Evolutionary conservation across 495 filamentous ascomycete species (phyloP), one percentile per base, ranked within the genome.

Genomic region (Penicillium pulvis): DNA sequence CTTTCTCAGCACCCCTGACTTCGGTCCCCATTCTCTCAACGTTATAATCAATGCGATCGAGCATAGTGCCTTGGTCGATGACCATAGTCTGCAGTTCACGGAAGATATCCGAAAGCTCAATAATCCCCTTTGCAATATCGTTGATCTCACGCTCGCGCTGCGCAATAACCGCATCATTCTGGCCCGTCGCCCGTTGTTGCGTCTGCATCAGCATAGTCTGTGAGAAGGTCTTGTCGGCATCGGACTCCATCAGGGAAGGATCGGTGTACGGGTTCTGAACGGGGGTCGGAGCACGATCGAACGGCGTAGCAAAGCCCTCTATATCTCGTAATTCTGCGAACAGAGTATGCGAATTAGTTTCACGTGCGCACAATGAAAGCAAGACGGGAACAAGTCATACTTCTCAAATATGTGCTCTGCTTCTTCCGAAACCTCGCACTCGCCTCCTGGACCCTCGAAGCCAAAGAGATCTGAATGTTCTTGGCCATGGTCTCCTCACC

Each of bases 41-140:
- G 70, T 98, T 98, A 76, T 97, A 98, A 69, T 98, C 94, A 66
- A 98, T 97, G 36, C 94, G 84, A 75, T 98, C 94, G 23, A 98
- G 84, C 89, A 98, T 92, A 28, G 91, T 97, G 12, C 94, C 94
- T 74, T 98, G 94, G 71, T 98, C 94, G 58, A 98, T 98, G 55
- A 98, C 88, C 92, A 98, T 97, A 20, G 81, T 85, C 68, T 98
- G 95, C 19, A 98, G 75, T 60, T 98, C 95, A 46, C 93, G 91
- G 79, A 98, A 98, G 42, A 98, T 92, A 68, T 96, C 92, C 1
- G 92, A 88, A 3, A 98, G 81, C 62, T 98, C 95, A 65, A 98
- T 97, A 71, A 98, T 97, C 43, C 94, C 94, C 66, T 96, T 92
- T 0, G 94, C 94, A 58, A 98, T 98, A 59, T 97, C 91, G 58